Percentiles rank a stretch among this genome's conserved stretches.
Evolutionary conservation across 23 red algal genomes (phyloP).

Genomic region (Porphyridium purpureum): DNA sequence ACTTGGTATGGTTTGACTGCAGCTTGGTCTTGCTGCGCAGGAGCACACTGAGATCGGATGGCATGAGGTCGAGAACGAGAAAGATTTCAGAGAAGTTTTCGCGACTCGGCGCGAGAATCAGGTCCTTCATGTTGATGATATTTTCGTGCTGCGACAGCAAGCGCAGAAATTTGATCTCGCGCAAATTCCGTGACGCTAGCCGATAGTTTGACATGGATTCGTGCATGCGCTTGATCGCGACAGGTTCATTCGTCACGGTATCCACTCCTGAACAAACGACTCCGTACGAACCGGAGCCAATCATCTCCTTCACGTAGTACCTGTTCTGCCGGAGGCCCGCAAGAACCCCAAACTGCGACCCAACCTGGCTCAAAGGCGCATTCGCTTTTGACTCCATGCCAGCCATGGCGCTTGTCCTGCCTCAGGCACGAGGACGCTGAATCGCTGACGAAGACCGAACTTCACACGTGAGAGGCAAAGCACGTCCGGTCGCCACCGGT

Average conservation of each 20-base stretch:
- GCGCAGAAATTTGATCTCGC: slow-evolving; percentile 84
- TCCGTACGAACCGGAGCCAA: slow-evolving; percentile 72
- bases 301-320: no score
- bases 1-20: slow-evolving; percentile 65
- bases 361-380: no score
- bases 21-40: slow-evolving; percentile 59
- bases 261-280: slow-evolving; percentile 63
- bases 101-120: slow-evolving; percentile 39
- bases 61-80: slow-evolving; percentile 92
- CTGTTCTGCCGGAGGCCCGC: no score
- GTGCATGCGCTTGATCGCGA: slow-evolving; percentile 69
- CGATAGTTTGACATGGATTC: slow-evolving; percentile 56
- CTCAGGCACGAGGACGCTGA: no score
- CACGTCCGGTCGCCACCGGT: no score
- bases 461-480: no score
- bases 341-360: no score
- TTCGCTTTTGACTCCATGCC: no score
- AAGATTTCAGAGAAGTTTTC: slow-evolving; percentile 82
- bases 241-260: slow-evolving; percentile 31
- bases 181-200: slow-evolving; percentile 42
- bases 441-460: no score
- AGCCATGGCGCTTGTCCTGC: no score
- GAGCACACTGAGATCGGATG: slow-evolving; percentile 69
- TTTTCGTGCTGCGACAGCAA: slow-evolving; percentile 66
- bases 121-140: slow-evolving; percentile 77